phyloP scores from a whole-genome alignment of 2,329 filamentous ascomycete species.

The Aureobasidium namibiae region DNA sequence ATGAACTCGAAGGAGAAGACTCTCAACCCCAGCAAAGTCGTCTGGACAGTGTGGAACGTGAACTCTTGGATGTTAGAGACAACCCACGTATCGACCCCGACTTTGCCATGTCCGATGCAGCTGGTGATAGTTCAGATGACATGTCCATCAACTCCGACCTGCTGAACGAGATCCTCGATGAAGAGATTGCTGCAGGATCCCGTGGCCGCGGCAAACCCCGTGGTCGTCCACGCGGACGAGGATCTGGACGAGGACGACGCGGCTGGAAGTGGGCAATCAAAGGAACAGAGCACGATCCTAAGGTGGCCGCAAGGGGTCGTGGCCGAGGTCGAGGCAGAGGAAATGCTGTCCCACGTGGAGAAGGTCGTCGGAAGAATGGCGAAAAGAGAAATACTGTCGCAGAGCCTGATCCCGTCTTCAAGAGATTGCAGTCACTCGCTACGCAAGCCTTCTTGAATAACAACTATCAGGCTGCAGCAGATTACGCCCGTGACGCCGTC shows the following conservation, averaged over 20 bases:
- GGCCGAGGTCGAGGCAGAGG: conserved; percentile 13
- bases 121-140: conserved; percentile 14
- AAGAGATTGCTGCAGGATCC: not conserved
- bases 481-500: conserved; percentile 42
- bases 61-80: conserved; percentile 24
- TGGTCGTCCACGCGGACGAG: conserved; percentile 14
- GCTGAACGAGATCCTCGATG: conserved; percentile 12
- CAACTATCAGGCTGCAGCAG: conserved; percentile 52
- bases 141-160: conserved; percentile 14
- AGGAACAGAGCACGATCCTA: conserved; percentile 26
- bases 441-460: conserved; percentile 58
- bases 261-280: conserved; percentile 26
- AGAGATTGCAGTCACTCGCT: conserved; percentile 56
- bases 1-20: conserved; percentile 22
- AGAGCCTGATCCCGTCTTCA: conserved; percentile 65
- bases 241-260: conserved; percentile 18
- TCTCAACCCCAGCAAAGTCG: not conserved
- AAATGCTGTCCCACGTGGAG: conserved; percentile 13
- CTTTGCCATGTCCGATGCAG: conserved; percentile 27
- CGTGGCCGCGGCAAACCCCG: conserved; percentile 15
- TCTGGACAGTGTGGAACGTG: conserved; percentile 20
- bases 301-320: not conserved
- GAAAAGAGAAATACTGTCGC: conserved; percentile 41
- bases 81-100: conserved; percentile 27
- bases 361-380: conserved; percentile 17